Percentiles rank a stretch among this genome's conserved stretches.
Evolutionary conservation across 257 asterid genomes (phyloP).

Genomic region (Petunia axillaris): DNA sequence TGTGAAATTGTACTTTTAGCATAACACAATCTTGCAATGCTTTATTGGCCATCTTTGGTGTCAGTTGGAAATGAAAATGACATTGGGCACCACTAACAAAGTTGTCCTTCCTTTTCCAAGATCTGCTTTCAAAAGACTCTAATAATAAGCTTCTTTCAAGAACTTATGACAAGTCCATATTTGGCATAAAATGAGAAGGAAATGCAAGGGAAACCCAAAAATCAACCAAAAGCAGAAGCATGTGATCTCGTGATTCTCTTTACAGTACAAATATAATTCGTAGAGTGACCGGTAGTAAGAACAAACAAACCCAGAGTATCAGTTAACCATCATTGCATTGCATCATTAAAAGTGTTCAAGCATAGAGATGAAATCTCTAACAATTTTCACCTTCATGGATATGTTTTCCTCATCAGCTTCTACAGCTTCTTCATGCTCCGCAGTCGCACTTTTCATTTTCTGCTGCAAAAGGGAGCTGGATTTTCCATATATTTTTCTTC

Average conservation of each 20-base stretch:
- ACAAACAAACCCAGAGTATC: neutral
- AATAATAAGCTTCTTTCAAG: constrained; percentile 1
- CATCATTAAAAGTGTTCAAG: neutral
- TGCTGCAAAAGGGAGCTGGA: constrained; percentile 40
- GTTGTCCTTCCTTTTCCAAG: neutral
- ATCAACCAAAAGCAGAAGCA: constrained; percentile 4
- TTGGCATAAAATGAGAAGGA: constrained; percentile 2
- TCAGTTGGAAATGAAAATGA: neutral
- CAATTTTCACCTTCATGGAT: constrained; percentile 68
- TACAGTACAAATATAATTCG: neutral
- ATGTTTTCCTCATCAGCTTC: constrained; percentile 58
- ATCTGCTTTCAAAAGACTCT: neutral
- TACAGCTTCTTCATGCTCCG: constrained; percentile 54
- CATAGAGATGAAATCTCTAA: neutral
- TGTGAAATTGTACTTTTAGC: constrained; percentile 12
- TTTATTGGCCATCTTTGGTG: neutral
- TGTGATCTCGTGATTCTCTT: constrained; percentile 17
- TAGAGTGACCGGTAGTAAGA: neutral
- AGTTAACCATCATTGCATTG: constrained; percentile 13
- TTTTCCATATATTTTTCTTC: constrained; percentile 61
- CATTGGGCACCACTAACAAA: neutral
- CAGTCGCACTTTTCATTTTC: constrained; percentile 29
- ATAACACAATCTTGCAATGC: constrained; percentile 18
- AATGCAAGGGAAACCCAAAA: neutral
- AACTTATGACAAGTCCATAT: neutral